A percentile compares a stretch with the other conserved stretches of the same genome.
Conservation (phyloP, 495 filamentous ascomycete species). For the Trichoderma asperelloides region DNA sequence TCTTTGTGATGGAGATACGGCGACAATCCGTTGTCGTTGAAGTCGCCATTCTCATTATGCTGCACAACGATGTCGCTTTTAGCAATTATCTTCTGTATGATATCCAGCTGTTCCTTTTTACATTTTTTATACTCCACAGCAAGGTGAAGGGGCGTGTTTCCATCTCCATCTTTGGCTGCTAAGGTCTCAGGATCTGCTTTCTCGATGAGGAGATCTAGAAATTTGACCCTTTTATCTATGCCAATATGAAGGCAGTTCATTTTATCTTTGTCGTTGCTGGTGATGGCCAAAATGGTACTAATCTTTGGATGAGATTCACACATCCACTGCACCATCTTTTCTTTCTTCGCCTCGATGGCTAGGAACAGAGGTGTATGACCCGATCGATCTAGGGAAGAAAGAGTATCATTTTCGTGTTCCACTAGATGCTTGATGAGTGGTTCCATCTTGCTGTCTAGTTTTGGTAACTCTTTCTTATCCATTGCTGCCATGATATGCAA, state of each 20-base stretch:
- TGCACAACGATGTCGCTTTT: slow-evolving; percentile 13
- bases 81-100: slow-evolving; percentile 17
- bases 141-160: slow-evolving; percentile 21
- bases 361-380: slow-evolving; percentile 20
- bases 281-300: slow-evolving; percentile 17
- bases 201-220: slow-evolving; percentile 14
- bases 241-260: slow-evolving; percentile 21
- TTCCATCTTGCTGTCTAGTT: slow-evolving; percentile 12
- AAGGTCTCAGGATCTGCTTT: slow-evolving; percentile 16
- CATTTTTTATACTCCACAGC: slow-evolving; percentile 22
- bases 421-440: slow-evolving; percentile 17
- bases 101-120: slow-evolving; percentile 15
- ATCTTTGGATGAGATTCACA: slow-evolving; percentile 20
- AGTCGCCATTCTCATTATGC: slow-evolving; percentile 11
- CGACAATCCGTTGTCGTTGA: slow-evolving; percentile 14
- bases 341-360: slow-evolving; percentile 17
- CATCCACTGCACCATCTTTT: slow-evolving; percentile 21
- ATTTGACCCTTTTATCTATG: slow-evolving; percentile 19
- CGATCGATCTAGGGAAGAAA: slow-evolving; percentile 15
- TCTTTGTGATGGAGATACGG: slow-evolving; percentile 20
- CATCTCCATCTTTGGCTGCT: slow-evolving; percentile 17
- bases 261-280: slow-evolving; percentile 12
- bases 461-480: slow-evolving; percentile 11
- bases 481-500: slow-evolving; percentile 14
- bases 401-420: slow-evolving; percentile 13